Evolutionary conservation across 495 filamentous ascomycete genomes (phyloP), one percentile per base, ranked within the genome.

Genomic region (Aspergillus haitiensis): DNA sequence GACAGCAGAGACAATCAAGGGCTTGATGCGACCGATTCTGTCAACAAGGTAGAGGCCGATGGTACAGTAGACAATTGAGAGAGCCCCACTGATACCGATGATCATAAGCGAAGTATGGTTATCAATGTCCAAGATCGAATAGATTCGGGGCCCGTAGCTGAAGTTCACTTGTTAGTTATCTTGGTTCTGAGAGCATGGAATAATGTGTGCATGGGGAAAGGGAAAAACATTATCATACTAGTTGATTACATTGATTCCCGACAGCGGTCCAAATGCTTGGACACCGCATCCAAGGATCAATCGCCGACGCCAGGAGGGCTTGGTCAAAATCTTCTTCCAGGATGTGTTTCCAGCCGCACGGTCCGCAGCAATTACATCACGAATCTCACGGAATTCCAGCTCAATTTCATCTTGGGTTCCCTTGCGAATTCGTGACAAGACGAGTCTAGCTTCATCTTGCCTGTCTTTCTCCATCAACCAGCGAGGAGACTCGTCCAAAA

Each of bases 401-500:
- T 70, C 68, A 21, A 70, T 61, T 3, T 56, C 62, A 18, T 66
- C 65, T 3, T 61, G 51, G 7, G 59, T 42, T 0, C 52, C 61
- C 13, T 60, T 58, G 8, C 65, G 68, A 12, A 70, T 59, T 0
- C 50, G 55, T 0, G 55, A 35, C 2, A 70, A 61, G 9, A 58
- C 49, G 0, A 34, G 55, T 5, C 70, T 80, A 7, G 87, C 87
- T 67, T 87, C 67, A 10, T 89, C 87, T 58, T 81, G 75, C 55
- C 81, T 79, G 68, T 88, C 87, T 62, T 86, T 85, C 59, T 82
- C 78, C 60, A 90, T 85, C 21, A 88, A 75, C 73, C 70, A 89
- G 11, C 81, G 66, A 6, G 81, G 81, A 0, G 76, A 80, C 58
- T 87, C 82, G n/a, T 81, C 80, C 8, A 86, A 73, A 64, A 84